Conservation (phyloP, 768 basidiomycete species). For the Leccinum uliginosum region DNA sequence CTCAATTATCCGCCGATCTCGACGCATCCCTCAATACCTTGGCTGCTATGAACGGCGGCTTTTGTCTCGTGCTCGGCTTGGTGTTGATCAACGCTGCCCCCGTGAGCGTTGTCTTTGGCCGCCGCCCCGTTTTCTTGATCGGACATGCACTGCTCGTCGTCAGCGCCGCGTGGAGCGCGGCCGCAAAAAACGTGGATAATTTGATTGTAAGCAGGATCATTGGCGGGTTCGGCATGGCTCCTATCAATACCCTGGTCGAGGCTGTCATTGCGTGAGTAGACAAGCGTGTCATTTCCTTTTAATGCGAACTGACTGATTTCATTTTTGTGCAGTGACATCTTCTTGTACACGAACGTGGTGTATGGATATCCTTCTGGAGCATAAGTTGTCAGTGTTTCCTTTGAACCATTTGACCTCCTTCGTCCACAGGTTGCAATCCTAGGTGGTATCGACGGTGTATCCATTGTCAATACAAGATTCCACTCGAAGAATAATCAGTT, state of each 20-base stretch:
- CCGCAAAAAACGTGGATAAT: neutral
- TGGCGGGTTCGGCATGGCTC: neutral
- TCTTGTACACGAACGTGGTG: neutral
- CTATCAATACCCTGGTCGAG: neutral
- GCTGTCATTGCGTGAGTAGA: neutral
- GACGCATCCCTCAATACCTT: neutral
- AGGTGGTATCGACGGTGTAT: neutral
- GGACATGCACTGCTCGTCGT: neutral
- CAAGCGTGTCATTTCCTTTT: neutral
- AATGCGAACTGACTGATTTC: neutral
- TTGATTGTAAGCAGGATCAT: neutral
- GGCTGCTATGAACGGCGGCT: neutral
- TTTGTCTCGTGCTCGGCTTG: neutral
- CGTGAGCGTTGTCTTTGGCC: neutral
- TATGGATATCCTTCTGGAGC: neutral
- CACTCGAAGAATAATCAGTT: neutral
- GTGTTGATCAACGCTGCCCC: neutral
- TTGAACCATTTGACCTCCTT: neutral
- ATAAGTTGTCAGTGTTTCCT: neutral
- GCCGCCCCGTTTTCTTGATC: neutral
- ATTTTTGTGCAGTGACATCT: neutral
- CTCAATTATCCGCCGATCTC: neutral
- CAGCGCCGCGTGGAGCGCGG: neutral
- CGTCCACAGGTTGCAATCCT: neutral
- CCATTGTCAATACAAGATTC: neutral